These are phyloP conservation scores for Aspergillus novofumigatus DNA, from an alignment of 2,329 filamentous ascomycete species.

Conservation along the genomic window DNA sequence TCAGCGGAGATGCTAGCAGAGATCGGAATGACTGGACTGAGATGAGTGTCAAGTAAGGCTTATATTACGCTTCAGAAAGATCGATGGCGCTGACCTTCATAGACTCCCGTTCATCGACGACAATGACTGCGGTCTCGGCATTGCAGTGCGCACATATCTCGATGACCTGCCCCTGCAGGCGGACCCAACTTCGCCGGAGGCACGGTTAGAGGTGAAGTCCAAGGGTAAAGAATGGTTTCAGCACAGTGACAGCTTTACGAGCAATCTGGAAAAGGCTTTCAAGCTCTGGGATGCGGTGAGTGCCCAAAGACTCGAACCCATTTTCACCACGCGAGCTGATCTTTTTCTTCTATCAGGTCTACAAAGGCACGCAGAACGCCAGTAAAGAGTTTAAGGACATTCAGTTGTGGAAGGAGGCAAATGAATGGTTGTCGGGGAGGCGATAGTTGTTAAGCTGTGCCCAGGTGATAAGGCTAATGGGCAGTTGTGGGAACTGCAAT, in stretches of 20 bases:
- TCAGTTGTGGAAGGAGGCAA: slow-evolving; percentile 55
- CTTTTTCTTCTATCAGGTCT: slow-evolving; percentile 41
- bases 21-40: slow-evolving; percentile 63
- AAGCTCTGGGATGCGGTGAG: slow-evolving; percentile 62
- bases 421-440: slow-evolving; percentile 52
- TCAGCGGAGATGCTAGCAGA: slow-evolving; percentile 73
- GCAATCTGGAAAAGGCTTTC: slow-evolving; percentile 58
- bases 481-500: not conserved
- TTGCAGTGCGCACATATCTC: slow-evolving; percentile 47
- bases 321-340: not conserved
- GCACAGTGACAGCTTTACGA: slow-evolving; percentile 54
- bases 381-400: slow-evolving; percentile 50
- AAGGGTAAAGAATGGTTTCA: slow-evolving; percentile 59
- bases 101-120: slow-evolving; percentile 44
- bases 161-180: slow-evolving; percentile 53
- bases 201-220: slow-evolving; percentile 48
- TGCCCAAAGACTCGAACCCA: slow-evolving; percentile 9
- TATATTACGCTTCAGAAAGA: not conserved
- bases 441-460: slow-evolving; percentile 23
- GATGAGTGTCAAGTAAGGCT: slow-evolving; percentile 66
- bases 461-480: not conserved
- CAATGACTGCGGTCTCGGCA: slow-evolving; percentile 45
- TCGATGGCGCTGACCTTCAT: slow-evolving; percentile 6
- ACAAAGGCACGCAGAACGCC: slow-evolving; percentile 54
- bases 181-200: slow-evolving; percentile 50